Evolutionary conservation across 306 rosid genomes (phyloP), one percentile per base, ranked within the genome.

Genomic region (Adenanthera pavonina): DNA sequence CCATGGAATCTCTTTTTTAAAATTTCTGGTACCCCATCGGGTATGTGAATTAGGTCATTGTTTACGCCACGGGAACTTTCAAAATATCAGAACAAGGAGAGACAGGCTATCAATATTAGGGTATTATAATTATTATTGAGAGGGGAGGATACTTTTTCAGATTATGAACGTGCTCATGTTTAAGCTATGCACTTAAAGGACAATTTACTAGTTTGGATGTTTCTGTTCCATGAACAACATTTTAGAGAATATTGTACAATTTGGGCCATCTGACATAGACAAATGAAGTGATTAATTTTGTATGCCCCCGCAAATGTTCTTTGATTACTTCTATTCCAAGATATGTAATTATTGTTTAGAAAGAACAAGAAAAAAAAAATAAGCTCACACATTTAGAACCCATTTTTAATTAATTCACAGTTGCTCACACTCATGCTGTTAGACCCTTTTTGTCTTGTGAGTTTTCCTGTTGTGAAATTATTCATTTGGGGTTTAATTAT

Each of bases 61-160:
- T 61, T 85, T 82, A 80, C 83, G 89, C 86, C 90, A 69, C 52
- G 87, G 86, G 86, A 84, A 79, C 85, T 89, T 89, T 84, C 92
- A 85, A 82, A 78, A 86, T 88, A 85, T 85, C 84, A 76, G 82
- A 84, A 85, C 92, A 85, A 88, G 30, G 30, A 81, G 73, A 81
- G 91, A 91, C 92, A 91, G 86, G 59, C 87, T 80, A 89, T 85
- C 62, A 72, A 72, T 78, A 80, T 83, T 82, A 59, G 83, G 74
- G 76, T 74, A 7, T n/a, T 79, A 78, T 51, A 25, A 43, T 56
- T 43, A 79, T 82, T 44, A 77, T 86, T 74, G 69, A 72, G 82
- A 72, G 72, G 74, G 52, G 85, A 79, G 84, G 83, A 82, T 85
- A 79, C 83, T 82, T 65, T 67, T 69, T 66, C 34, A 43, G 84